Base-by-base conservation (phyloP, 257 asterid species). In the Solanum ossicruentum region DNA sequence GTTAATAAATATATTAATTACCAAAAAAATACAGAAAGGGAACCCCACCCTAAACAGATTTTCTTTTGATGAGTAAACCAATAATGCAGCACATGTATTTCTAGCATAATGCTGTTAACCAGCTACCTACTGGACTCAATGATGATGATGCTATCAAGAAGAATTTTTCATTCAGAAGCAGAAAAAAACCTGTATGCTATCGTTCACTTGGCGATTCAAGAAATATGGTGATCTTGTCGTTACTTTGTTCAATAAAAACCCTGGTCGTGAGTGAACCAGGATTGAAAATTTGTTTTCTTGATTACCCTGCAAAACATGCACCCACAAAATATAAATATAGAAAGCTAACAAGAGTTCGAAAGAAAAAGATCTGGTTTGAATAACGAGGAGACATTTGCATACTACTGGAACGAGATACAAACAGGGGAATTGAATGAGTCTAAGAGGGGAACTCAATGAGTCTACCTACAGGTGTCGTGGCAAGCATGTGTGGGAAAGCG, bases 201-300 rank as follows among this genome's bases (percentile, higher is more conserved):
- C 88, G 85, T 95, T 96, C 77, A 96, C 86, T 91, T 96, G 99
- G 84, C 97, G 99, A 84, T 90, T 82, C 87, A 93, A 83, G 89
- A 96, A 96, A 86, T 92, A 94, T 13, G 18, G 41, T 39, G 98
- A 96, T 95, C 94, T 92, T 36, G 99, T 96, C 11, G 94, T 96
- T 83, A 89, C 94, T 82, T 86, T 86, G 88, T 86, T 96, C 56
- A 96, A 84, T 90, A 95, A 85, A 88, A 96, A 96, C 79, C 99
- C 97, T 85, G 99, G 99, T 86, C 99, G 92, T 60, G 99, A 91
- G 84, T 96, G 99, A 87, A 95, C 98, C 67, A 91, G 91, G 87
- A 97, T 90, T 21, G 99, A 94, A 87, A 95, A 97, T 87, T 88
- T 92, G 72, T 92, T 86, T 81, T 92, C 97, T 41, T 69, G 85